Evolutionary conservation across 2,329 filamentous ascomycete species (phyloP), one percentile per base, ranked within the genome.

Genomic region (Colletotrichum abscissum): DNA sequence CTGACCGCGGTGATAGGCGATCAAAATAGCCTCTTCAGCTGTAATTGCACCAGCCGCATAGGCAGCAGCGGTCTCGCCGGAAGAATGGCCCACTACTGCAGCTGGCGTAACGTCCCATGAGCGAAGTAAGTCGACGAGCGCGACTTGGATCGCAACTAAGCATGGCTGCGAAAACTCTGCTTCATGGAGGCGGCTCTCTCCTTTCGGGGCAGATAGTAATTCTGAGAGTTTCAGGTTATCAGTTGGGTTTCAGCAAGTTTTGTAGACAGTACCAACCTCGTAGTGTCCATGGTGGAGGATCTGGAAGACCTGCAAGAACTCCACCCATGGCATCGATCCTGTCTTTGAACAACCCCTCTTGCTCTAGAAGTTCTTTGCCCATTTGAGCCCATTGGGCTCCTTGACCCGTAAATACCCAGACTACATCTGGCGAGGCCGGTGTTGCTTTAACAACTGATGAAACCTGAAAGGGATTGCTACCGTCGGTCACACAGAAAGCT

Each of bases 121-220:
- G 1, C 78, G 72, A 4, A 85, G 77, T 0, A 84, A 75, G 7
- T 86, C 77, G 2, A 82, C 82, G 2, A 88, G 75, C 0, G 80
- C 88, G 2, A 91, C 81, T 75, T 91, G 89, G 1, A 91, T 70
- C 0, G 86, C 85, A 0, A 84, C 86, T 62, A 82, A 85, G 7
- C 79, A 73, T 46, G 86, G 85, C 73, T 87, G 84, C n/a, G 81
- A 84, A 67, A 87, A 81, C 56, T 86, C 79, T 0, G 85, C 83
- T 28, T 81, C 75, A 5, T 16, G 28, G 16, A 73, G 35, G 38
- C 67, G 60, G 2, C 71, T 71, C 11, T 26, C 19, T 16, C 28
- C 55, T 11, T 62, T 66, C 7, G 67, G 46, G 49, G 79, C 9
- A 46, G 57, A 3, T 59, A 72, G 1, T 52, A 67, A 9, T 72